Conservation (phyloP, 2,329 filamentous ascomycete species). For the Talaromyces atroroseus region DNA sequence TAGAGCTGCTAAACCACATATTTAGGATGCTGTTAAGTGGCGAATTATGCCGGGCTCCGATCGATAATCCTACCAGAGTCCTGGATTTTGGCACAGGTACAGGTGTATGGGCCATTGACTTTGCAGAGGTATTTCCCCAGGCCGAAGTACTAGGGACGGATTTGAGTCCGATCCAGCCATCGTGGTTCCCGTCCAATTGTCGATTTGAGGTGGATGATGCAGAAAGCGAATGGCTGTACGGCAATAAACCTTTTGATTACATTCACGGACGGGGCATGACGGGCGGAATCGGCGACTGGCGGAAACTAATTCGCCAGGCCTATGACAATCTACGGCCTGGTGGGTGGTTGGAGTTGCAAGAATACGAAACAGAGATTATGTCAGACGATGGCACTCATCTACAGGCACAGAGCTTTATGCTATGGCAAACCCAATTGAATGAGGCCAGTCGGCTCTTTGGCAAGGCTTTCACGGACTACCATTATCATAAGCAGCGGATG, state of each 20-base stretch:
- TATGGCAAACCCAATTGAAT: constrained; percentile 23
- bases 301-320: constrained; percentile 32
- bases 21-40: constrained; percentile 20
- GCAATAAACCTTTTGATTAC: constrained; percentile 33
- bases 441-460: constrained; percentile 28
- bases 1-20: constrained; percentile 28
- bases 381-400: constrained; percentile 41
- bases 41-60: constrained; percentile 26
- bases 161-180: constrained; percentile 12
- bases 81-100: constrained; percentile 50
- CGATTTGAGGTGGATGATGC: constrained; percentile 32
- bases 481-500: constrained; percentile 35
- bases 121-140: constrained; percentile 22
- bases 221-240: constrained; percentile 27
- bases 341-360: constrained; percentile 42
- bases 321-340: constrained; percentile 40
- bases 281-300: constrained; percentile 29
- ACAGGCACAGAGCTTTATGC: constrained; percentile 15
- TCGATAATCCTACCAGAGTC: constrained; percentile 18
- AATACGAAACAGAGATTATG: constrained; percentile 35
- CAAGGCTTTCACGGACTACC: constrained; percentile 28
- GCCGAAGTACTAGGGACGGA: constrained; percentile 19
- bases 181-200: constrained; percentile 39
- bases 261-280: constrained; percentile 39
- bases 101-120: constrained; percentile 26